Base-by-base conservation (phyloP, 768 basidiomycete species). In the Melanogaster broomeanus region DNA sequence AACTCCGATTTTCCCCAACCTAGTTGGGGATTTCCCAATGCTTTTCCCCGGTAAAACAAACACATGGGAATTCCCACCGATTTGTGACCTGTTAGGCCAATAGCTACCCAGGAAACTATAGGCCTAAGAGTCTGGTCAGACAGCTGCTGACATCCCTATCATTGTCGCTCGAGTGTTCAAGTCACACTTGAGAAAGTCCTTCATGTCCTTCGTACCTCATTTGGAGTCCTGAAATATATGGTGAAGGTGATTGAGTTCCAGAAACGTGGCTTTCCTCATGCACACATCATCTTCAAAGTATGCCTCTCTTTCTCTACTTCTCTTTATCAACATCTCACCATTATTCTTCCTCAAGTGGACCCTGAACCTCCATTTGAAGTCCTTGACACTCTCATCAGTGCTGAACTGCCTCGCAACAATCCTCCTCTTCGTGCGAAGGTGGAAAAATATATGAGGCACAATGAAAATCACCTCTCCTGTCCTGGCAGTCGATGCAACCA, bases 241-340 rank as follows among this genome's bases (percentile, higher is more conserved):
- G 66, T 78, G 5, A 61, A 73, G 22, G 58, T 52, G 11, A 56
- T 76, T 25, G 72, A 78, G 54, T 77, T 77, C 51, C 74, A 76
- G 42, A 76, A 77, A 47, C 63, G 68, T 1, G 74, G 76, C 0
- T 55, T 76, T 0, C 76, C 74, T 1, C 75, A 78, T 56, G 66
- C 67, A 0, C 76, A 77, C 51, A 72, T 75, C 38, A 55, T 78
- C 21, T 39, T 74, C 53, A 72, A 70, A 45, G 39, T 19, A 40
- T 2, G 16, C 21, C 2, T 18, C 21, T 8, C 19, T 18, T 18
- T 10, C 10, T n/a, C n/a, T 6, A 6, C 19, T 21, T 1, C 22
- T 24, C n/a, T 9, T 24, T 3, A 3, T 41, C 19, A 9, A n/a
- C n/a, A n/a, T n/a, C n/a, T n/a, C n/a, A n/a, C n/a, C n/a, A n/a